Evolutionary conservation across 805 yeast species (phyloP).

Genomic region (Zygoascus tannicola): DNA sequence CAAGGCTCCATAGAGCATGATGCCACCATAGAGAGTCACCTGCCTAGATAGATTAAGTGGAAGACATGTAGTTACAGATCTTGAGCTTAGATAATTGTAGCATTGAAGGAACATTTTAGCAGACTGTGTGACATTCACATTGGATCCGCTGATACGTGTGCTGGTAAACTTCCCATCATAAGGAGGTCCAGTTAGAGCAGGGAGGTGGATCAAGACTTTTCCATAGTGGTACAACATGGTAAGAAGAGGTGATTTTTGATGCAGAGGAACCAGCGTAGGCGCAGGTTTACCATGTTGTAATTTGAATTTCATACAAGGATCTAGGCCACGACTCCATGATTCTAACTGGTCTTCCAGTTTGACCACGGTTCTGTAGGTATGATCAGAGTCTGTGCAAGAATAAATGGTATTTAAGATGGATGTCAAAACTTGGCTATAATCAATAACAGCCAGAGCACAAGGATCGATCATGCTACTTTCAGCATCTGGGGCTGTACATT

Average conservation of each 20-base stretch:
- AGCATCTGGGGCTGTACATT: constrained; percentile 64
- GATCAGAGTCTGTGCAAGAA: constrained; percentile 13
- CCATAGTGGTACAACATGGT: constrained; percentile 53
- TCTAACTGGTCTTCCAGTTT: constrained; percentile 59
- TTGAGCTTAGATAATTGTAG: constrained; percentile 20
- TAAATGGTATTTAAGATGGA: constrained; percentile 51
- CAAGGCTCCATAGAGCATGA: constrained; percentile 45
- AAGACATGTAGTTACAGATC: constrained; percentile 22
- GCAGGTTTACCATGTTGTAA: constrained; percentile 29
- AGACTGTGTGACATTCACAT: constrained; percentile 25
- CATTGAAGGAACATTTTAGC: constrained; percentile 27
- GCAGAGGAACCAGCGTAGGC: constrained; percentile 20
- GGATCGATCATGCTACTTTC: constrained; percentile 16
- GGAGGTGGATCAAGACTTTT: constrained; percentile 53
- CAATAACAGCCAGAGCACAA: constrained; percentile 13
- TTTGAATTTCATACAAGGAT: constrained; percentile 51
- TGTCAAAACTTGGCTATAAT: constrained; percentile 61
- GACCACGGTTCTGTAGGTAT: constrained; percentile 19
- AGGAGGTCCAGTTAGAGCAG: constrained; percentile 28
- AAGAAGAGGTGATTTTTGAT: constrained; percentile 33
- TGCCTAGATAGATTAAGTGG: constrained; percentile 22
- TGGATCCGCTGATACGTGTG: constrained; percentile 19
- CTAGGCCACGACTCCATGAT: constrained; percentile 67
- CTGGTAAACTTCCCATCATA: constrained; percentile 9
- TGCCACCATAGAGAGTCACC: constrained; percentile 18